Conservation (phyloP, 2,329 filamentous ascomycete genomes). For the Eutypa lata region DNA sequence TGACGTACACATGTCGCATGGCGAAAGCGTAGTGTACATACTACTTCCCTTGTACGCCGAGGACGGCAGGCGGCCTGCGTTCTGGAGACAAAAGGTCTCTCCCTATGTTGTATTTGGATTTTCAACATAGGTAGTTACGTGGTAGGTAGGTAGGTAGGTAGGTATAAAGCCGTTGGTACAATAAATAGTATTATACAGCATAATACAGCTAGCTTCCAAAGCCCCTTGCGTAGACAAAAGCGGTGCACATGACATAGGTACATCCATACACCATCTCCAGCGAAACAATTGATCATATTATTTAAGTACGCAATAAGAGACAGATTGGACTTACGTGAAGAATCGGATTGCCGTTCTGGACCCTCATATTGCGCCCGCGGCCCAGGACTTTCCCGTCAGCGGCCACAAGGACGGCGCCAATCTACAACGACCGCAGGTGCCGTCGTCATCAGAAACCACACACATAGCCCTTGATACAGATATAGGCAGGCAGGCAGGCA, state of each 20-base stretch:
- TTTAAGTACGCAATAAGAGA: too few relatives aligned
- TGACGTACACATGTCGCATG: conserved; percentile 70
- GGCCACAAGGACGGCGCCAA: conserved; percentile 59
- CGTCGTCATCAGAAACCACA: too few relatives aligned
- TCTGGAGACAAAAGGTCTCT: conserved; percentile 73
- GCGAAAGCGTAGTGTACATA: conserved; percentile 81
- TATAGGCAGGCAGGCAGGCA: neutral
- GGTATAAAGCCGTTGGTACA: too few relatives aligned
- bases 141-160: too few relatives aligned
- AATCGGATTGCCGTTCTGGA: conserved; percentile 68
- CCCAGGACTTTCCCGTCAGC: conserved; percentile 68
- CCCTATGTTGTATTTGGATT: conserved; percentile 37
- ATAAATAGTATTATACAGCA: too few relatives aligned
- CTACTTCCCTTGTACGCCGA: conserved; percentile 67
- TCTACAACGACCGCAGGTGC: conserved; percentile 29
- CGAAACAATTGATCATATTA: too few relatives aligned
- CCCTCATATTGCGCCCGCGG: conserved; percentile 70
- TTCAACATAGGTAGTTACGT: neutral
- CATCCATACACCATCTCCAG: too few relatives aligned
- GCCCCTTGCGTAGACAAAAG: too few relatives aligned
- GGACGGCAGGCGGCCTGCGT: conserved; percentile 68
- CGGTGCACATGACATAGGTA: too few relatives aligned
- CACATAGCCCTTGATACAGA: neutral
- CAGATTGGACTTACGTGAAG: conserved; percentile 69
- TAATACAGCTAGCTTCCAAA: too few relatives aligned